phyloP scores from a whole-genome alignment of 805 yeast genomes.

The Metschnikowia amazonensis region DNA sequence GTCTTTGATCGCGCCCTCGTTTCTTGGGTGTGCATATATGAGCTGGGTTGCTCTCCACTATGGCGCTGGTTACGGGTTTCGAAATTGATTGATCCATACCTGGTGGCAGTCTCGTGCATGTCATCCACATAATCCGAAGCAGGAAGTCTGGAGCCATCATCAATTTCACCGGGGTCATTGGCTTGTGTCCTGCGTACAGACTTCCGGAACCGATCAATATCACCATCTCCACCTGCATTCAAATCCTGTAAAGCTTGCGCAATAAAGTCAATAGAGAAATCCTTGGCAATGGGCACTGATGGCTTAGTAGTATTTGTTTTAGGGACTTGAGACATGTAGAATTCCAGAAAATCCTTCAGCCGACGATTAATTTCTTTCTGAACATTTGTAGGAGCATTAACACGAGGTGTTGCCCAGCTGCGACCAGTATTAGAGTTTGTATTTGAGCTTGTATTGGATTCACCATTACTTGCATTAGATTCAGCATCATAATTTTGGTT shows the following conservation, averaged over 20 bases:
- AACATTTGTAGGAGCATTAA: conserved; percentile 30
- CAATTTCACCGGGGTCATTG: background rate
- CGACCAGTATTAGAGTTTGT: conserved; percentile 22
- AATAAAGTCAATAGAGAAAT: conserved; percentile 43
- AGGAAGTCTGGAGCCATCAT: conserved; percentile 9
- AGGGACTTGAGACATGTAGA: conserved; percentile 4
- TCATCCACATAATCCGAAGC: conserved; percentile 35
- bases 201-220: conserved; percentile 36
- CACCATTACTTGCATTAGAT: no score
- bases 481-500: no score
- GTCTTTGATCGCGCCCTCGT: no score
- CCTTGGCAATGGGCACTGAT: conserved; percentile 37
- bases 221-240: conserved; percentile 44
- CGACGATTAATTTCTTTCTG: conserved; percentile 38
- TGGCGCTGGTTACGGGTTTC: conserved; percentile 8
- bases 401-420: conserved; percentile 44
- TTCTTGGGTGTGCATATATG: background rate
- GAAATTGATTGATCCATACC: conserved; percentile 32
- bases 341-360: conserved; percentile 17
- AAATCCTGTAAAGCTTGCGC: conserved; percentile 46
- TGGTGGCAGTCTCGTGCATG: conserved; percentile 33
- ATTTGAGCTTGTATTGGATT: no score
- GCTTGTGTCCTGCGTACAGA: conserved; percentile 30
- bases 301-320: background rate
- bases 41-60: background rate